These are phyloP conservation scores for Polygonum aviculare DNA, from an alignment of 148 eudicot species.

Conservation along the genomic window DNA sequence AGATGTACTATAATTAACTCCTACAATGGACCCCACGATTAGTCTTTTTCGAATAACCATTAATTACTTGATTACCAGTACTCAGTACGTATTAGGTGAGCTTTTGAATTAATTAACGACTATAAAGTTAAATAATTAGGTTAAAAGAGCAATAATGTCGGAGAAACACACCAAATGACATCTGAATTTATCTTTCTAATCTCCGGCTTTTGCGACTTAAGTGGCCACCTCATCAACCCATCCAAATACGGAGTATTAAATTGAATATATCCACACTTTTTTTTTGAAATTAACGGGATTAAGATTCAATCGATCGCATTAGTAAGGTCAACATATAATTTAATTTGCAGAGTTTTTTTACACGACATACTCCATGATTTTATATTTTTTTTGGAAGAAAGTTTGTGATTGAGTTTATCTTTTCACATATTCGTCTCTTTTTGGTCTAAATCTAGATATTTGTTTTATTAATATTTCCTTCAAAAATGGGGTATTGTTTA, in stretches of 20 bases:
- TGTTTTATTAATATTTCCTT: too few relatives aligned
- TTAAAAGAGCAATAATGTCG: conserved; percentile 6
- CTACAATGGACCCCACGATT: conserved; percentile 1
- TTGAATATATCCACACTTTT: background rate
- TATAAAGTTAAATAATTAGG: background rate
- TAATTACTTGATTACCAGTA: background rate
- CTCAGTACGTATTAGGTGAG: background rate
- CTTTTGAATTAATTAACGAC: background rate
- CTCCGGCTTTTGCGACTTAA: conserved; percentile 8
- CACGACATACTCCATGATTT: too few relatives aligned
- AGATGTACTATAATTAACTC: background rate
- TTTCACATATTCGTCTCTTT: too few relatives aligned
- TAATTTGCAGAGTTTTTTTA: background rate
- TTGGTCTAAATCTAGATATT: too few relatives aligned
- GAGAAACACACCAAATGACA: background rate
- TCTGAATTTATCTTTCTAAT: background rate
- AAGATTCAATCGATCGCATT: background rate
- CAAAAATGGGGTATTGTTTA: too few relatives aligned
- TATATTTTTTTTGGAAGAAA: too few relatives aligned
- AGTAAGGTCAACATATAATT: background rate
- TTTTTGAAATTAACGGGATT: background rate
- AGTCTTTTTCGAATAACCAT: background rate
- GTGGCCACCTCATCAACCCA: conserved; percentile 8
- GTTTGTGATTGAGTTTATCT: too few relatives aligned
- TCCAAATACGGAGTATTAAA: background rate